These are phyloP conservation scores for Fusarium siculi DNA, from an alignment of 2,329 filamentous ascomycete species.

Conservation along the genomic window DNA sequence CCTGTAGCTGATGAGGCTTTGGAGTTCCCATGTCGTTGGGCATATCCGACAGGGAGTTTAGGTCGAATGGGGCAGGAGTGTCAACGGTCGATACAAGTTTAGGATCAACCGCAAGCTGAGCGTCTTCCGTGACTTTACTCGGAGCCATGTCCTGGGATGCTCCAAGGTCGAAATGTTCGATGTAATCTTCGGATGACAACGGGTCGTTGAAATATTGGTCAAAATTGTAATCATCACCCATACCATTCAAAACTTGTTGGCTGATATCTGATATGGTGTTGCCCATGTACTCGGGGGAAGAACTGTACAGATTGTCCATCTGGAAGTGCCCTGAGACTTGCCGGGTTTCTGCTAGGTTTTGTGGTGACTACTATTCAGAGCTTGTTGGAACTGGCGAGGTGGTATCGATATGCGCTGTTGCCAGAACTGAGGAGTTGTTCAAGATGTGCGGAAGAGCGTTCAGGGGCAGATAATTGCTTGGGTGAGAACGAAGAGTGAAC, in stretches of 20 bases:
- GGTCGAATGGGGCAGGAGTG: neutral
- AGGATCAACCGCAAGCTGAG: neutral
- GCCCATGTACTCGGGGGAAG: neutral
- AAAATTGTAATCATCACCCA: neutral
- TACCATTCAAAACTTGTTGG: neutral
- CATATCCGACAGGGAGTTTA: neutral
- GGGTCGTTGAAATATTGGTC: neutral
- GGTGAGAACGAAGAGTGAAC: neutral
- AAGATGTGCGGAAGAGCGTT: neutral
- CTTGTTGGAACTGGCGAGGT: neutral
- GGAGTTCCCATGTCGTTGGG: neutral
- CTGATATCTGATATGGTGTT: neutral
- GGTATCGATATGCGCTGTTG: neutral
- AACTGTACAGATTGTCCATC: neutral
- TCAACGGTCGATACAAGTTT: neutral
- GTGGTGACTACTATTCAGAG: neutral
- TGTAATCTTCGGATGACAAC: neutral
- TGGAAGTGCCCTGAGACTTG: neutral
- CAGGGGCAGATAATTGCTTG: neutral
- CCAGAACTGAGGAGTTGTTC: neutral
- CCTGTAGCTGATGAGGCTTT: neutral
- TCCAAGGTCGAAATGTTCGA: neutral
- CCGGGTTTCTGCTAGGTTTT: neutral
- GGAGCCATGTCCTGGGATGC: neutral
- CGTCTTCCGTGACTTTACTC: neutral